Percentiles rank a stretch among this genome's conserved stretches.
Conservation (phyloP, 2,329 filamentous ascomycete species). For the Talaromyces funiculosus region DNA sequence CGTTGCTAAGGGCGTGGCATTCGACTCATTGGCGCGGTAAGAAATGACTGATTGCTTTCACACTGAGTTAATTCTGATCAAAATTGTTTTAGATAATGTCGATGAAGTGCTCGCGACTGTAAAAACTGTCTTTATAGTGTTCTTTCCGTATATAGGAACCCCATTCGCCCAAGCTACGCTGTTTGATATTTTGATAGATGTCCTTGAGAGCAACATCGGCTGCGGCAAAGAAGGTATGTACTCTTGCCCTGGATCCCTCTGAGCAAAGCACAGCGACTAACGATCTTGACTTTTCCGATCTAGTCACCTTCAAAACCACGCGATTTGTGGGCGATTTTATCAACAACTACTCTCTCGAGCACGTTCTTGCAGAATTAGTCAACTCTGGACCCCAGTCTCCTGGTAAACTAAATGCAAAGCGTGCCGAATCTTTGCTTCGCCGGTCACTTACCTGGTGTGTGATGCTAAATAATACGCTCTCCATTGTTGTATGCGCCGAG, state of each 20-base stretch:
- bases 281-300: background rate
- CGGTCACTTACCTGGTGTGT: constrained; percentile 30
- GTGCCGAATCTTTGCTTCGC: constrained; percentile 32
- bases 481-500: background rate
- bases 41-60: constrained; percentile 5
- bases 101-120: constrained; percentile 20
- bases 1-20: constrained; percentile 31
- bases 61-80: background rate
- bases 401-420: constrained; percentile 15
- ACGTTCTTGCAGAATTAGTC: constrained; percentile 7
- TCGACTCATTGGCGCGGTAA: constrained; percentile 33
- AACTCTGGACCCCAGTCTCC: background rate
- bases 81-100: background rate
- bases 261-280: background rate
- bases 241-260: background rate
- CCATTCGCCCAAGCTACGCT: constrained; percentile 32
- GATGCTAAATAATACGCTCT: constrained; percentile 19
- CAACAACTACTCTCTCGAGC: background rate
- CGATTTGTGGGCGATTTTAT: constrained; percentile 21
- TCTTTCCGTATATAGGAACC: constrained; percentile 27
- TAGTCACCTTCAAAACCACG: constrained; percentile 18
- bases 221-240: constrained; percentile 26
- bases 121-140: constrained; percentile 20
- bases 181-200: constrained; percentile 34
- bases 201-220: constrained; percentile 28